Conservation (phyloP, 2,329 filamentous ascomycete species). For the Beauveria bassiana region DNA sequence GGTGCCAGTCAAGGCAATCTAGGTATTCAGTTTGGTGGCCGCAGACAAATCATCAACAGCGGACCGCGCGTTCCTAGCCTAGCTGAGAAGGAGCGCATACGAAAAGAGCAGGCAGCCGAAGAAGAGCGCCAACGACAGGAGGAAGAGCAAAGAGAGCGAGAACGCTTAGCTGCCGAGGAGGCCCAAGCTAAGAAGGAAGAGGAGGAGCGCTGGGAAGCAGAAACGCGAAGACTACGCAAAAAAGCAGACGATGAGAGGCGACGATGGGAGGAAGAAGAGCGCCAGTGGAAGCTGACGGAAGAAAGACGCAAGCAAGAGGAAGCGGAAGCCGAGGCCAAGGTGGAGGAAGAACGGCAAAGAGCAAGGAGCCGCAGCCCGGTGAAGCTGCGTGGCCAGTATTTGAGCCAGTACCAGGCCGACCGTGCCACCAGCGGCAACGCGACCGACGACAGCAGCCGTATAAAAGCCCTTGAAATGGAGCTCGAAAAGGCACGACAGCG, state of each 20-base stretch:
- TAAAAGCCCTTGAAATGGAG: conserved; percentile 73
- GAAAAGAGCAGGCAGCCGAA: conserved; percentile 49
- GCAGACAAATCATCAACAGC: conserved; percentile 84
- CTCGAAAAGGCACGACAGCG: conserved; percentile 54
- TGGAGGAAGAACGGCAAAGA: conserved; percentile 59
- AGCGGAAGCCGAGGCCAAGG: conserved; percentile 58
- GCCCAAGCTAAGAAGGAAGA: conserved; percentile 54
- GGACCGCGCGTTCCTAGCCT: conserved; percentile 71
- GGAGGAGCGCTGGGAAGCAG: conserved; percentile 59
- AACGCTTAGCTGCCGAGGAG: conserved; percentile 49
- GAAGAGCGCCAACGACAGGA: conserved; percentile 51
- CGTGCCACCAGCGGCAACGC: conserved; percentile 37
- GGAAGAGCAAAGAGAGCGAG: conserved; percentile 44
- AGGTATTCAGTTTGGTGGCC: conserved; percentile 83
- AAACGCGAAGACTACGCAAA: conserved; percentile 49
- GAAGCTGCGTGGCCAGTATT: conserved; percentile 70
- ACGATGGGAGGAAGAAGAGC: conserved; percentile 72
- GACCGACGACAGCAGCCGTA: conserved; percentile 50
- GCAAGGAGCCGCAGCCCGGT: conserved; percentile 56
- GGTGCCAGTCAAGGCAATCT: conserved; percentile 94
- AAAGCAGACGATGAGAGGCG: conserved; percentile 60
- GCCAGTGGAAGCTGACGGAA: conserved; percentile 69
- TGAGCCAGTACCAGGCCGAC: conserved; percentile 79
- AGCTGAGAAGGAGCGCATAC: conserved; percentile 72
- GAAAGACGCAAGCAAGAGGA: conserved; percentile 65